phyloP scores from a whole-genome alignment of 1,284 basidiomycete genomes.

The Moesziomyces parantarcticus region DNA sequence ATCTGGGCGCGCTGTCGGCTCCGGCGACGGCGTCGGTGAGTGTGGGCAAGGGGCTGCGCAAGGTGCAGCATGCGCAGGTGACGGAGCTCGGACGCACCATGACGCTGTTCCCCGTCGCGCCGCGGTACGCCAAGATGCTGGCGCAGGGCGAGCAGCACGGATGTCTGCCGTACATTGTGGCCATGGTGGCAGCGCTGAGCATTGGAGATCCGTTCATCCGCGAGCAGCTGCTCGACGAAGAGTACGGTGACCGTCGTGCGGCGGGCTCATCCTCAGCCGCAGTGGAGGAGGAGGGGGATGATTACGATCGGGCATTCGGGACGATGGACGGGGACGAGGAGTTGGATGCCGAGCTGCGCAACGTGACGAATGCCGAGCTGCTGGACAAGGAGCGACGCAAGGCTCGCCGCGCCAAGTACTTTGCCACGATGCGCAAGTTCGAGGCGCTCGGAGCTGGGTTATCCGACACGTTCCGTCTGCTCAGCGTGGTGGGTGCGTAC shows the following conservation, averaged over 20 bases:
- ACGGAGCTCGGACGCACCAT: constrained; percentile 90
- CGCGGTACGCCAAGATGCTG: constrained; percentile 93
- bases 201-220: constrained; percentile 96
- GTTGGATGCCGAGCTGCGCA: constrained; percentile 69
- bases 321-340: constrained; percentile 71
- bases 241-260: constrained; percentile 66
- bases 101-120: constrained; percentile 91
- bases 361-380: constrained; percentile 72
- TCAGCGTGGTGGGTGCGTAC: constrained; percentile 95
- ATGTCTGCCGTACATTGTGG: constrained; percentile 90
- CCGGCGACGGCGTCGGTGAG: constrained; percentile 70
- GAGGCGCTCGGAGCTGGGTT: constrained; percentile 82
- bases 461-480: constrained; percentile 87
- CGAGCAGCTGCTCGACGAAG: constrained; percentile 75
- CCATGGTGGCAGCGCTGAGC: constrained; percentile 89
- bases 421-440: constrained; percentile 74
- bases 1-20: constrained; percentile 78
- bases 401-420: constrained; percentile 75
- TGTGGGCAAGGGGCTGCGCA: constrained; percentile 67
- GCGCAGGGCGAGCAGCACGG: constrained; percentile 90
- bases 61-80: constrained; percentile 71
- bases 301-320: constrained; percentile 41
- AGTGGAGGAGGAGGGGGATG: constrained; percentile 75
- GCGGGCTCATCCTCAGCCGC: no score
- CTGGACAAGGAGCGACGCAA: constrained; percentile 75